Conservation (phyloP, 176 grass and related monocot genomes). For the Tillandsia fasciculata region DNA sequence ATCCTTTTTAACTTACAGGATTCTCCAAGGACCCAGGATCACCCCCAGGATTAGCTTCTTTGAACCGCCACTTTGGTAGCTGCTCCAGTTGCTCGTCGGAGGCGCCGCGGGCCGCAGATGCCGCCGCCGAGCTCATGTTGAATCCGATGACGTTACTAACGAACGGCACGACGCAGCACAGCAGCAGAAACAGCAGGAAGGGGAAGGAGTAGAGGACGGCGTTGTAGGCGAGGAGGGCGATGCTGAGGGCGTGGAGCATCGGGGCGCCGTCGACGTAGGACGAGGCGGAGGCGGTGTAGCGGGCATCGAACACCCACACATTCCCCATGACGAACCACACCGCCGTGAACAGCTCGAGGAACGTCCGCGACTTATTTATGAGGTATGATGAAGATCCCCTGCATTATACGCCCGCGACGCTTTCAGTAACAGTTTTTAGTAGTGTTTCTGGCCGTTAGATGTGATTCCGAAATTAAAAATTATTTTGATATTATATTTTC, state of each 20-base stretch:
- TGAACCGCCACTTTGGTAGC: conserved; percentile 70
- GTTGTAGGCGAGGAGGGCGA: conserved; percentile 75
- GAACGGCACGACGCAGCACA: conserved; percentile 84
- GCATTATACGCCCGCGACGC: not conserved
- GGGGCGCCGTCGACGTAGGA: conserved; percentile 35
- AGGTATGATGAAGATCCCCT: conserved; percentile 52
- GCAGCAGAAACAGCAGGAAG: conserved; percentile 90
- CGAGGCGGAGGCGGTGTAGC: conserved; percentile 40
- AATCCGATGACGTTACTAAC: conserved; percentile 62
- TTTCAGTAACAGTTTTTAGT: not conserved
- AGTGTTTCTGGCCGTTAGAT: no score
- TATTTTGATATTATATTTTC: no score
- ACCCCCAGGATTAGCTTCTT: conserved; percentile 31
- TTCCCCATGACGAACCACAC: conserved; percentile 99
- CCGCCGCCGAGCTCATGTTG: conserved; percentile 90
- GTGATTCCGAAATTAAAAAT: no score
- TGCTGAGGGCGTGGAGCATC: conserved; percentile 66
- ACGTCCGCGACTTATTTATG: conserved; percentile 75
- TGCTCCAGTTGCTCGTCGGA: conserved; percentile 74
- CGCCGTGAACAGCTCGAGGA: conserved; percentile 93
- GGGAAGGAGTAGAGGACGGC: conserved; percentile 87
- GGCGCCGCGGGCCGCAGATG: conserved; percentile 57
- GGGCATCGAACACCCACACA: conserved; percentile 95
- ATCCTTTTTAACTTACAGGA: conserved; percentile 25
- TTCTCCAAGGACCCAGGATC: conserved; percentile 26